Evolutionary conservation across 2,329 filamentous ascomycete genomes (phyloP).

Genomic region (Curvularia verruculosa): DNA sequence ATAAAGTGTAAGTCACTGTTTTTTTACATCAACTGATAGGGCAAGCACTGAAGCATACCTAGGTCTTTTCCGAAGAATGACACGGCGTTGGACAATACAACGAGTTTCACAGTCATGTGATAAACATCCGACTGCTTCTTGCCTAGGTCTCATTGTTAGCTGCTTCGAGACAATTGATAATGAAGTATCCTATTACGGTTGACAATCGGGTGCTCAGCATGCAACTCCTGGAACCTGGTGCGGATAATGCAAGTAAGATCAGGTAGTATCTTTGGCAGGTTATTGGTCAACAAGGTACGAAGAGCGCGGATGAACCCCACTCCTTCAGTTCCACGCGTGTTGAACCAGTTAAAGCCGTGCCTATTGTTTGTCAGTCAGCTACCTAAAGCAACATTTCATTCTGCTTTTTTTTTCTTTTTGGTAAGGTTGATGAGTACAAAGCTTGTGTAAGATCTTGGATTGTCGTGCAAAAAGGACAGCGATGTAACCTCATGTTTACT

Average conservation of each 20-base stretch:
- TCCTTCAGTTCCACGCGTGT: conserved; percentile 35
- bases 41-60: not conserved
- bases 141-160: conserved; percentile 3
- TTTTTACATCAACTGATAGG: too few species aligned
- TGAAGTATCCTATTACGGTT: conserved; percentile 9
- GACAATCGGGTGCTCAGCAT: conserved; percentile 10
- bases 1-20: not conserved
- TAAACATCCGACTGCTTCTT: conserved; percentile 17
- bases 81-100: conserved; percentile 22
- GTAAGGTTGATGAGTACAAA: too few species aligned
- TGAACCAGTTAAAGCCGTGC: conserved; percentile 42
- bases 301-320: conserved; percentile 30
- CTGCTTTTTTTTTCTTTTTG: too few species aligned
- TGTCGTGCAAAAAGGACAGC: too few species aligned
- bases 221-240: conserved; percentile 18
- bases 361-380: conserved; percentile 25
- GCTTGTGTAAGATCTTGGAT: too few species aligned
- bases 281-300: conserved; percentile 30
- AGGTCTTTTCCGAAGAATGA: conserved; percentile 27
- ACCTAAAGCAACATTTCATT: not conserved
- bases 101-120: conserved; percentile 21
- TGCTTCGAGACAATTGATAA: too few species aligned
- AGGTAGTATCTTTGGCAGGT: conserved; percentile 24
- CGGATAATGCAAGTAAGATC: conserved; percentile 18
- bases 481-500: not conserved